phyloP scores from a whole-genome alignment of 2,329 filamentous ascomycete species.

The Aspergillus piperis region DNA sequence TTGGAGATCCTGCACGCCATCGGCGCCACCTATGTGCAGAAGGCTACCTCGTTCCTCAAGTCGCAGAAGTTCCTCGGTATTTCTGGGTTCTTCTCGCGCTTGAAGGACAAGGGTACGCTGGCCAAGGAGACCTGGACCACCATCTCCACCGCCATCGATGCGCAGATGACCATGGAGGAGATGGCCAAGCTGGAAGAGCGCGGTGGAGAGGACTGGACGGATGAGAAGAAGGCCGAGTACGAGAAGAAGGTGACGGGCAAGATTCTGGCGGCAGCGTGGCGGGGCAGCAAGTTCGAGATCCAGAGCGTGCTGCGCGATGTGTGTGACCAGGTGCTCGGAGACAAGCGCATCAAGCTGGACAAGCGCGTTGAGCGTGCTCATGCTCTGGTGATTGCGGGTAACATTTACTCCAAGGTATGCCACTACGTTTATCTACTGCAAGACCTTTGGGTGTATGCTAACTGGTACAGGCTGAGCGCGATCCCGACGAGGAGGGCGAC shows the following conservation, averaged over 20 bases:
- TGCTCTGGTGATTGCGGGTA: constrained; percentile 82
- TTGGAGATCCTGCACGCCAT: constrained; percentile 96
- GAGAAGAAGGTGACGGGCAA: constrained; percentile 96
- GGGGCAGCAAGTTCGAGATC: constrained; percentile 96
- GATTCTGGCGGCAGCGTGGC: constrained; percentile 95
- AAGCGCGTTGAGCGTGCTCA: constrained; percentile 92
- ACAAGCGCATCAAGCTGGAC: constrained; percentile 72
- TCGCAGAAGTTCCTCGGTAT: constrained; percentile 97
- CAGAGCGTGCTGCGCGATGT: constrained; percentile 94
- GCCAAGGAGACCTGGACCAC: constrained; percentile 99
- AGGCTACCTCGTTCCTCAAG: constrained; percentile 84
- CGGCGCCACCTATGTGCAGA: constrained; percentile 84
- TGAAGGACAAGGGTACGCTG: constrained; percentile 95
- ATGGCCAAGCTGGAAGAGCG: constrained; percentile 96
- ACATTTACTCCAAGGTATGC: constrained; percentile 82
- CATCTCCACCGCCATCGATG: constrained; percentile 92
- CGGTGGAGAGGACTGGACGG: constrained; percentile 96
- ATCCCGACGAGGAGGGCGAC: constrained; percentile 94
- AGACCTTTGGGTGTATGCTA: constrained; percentile 9
- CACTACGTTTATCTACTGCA: background rate
- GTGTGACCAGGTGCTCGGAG: constrained; percentile 82
- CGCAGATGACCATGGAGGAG: constrained; percentile 97
- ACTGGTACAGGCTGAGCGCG: constrained; percentile 70
- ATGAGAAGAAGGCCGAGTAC: constrained; percentile 94
- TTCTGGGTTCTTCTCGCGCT: constrained; percentile 85